Conservation (phyloP, 768 basidiomycete genomes). For the Kwoniella botswanensis region DNA sequence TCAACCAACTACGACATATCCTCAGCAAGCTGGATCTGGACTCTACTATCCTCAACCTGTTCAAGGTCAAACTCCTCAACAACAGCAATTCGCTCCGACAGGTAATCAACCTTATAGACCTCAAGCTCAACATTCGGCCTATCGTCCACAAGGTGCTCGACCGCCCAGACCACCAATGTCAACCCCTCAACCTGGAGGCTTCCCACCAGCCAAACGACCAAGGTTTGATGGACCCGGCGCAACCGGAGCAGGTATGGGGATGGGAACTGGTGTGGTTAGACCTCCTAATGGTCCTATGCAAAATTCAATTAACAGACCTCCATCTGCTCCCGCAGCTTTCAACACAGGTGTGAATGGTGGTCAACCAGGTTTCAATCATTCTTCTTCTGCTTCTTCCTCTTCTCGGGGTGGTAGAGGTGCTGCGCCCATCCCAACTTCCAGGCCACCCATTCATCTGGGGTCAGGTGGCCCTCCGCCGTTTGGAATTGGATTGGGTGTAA, state of each 20-base stretch:
- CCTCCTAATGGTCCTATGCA: conserved; percentile 60
- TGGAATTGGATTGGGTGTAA: conserved; percentile 10
- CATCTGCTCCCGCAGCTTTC: conserved; percentile 19
- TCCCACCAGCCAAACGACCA: conserved; percentile 86
- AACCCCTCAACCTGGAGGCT: conserved; percentile 35
- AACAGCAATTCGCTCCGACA: conserved; percentile 18
- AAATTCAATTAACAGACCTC: conserved; percentile 18
- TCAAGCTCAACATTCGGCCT: conserved; percentile 24
- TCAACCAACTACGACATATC: conserved; percentile 52
- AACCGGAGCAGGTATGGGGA: conserved; percentile 5
- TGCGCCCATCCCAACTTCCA: conserved; percentile 25
- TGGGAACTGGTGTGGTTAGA: conserved; percentile 16
- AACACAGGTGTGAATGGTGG: conserved; percentile 27
- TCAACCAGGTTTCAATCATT: conserved; percentile 39
- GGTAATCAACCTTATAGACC: conserved; percentile 32
- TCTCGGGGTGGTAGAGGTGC: conserved; percentile 17
- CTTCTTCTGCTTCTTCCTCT: conserved; percentile 9
- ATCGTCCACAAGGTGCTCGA: conserved; percentile 29
- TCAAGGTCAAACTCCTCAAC: conserved; percentile 28
- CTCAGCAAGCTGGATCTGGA: conserved; percentile 41
- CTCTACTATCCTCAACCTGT: conserved; percentile 42
- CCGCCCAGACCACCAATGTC: conserved; percentile 61
- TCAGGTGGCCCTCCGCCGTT: conserved; percentile 39
- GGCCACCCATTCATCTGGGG: conserved; percentile 48
- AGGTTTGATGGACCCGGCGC: conserved; percentile 76